Percentiles rank a stretch among this genome's conserved stretches.
Conservation (phyloP, 495 filamentous ascomycete species). For the Aspergillus taichungensis region DNA sequence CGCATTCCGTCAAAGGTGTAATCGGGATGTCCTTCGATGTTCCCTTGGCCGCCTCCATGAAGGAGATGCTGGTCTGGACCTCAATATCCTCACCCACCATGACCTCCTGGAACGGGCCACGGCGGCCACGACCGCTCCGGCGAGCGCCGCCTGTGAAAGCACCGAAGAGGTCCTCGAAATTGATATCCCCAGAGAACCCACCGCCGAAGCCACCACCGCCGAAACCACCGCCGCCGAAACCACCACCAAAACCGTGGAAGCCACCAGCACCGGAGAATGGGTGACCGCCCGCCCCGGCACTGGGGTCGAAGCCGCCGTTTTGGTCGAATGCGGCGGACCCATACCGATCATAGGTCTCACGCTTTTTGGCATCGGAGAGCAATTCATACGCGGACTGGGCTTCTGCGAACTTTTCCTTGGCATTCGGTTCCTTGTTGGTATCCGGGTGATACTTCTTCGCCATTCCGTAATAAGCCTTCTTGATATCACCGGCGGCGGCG, state of each 20-base stretch:
- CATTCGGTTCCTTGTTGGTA: conserved; percentile 85
- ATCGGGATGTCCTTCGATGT: conserved; percentile 68
- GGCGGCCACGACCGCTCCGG: conserved; percentile 43
- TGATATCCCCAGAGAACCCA: conserved; percentile 70
- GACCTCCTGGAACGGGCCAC: conserved; percentile 62
- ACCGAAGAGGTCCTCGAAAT: conserved; percentile 91
- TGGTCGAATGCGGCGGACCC: conserved; percentile 85
- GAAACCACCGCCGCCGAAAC: conserved; percentile 45
- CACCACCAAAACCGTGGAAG: conserved; percentile 46
- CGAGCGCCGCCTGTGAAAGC: conserved; percentile 66
- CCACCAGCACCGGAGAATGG: conserved; percentile 51
- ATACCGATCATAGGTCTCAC: conserved; percentile 81
- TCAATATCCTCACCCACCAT: conserved; percentile 89
- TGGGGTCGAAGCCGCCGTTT: conserved; percentile 60
- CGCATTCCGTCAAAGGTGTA: conserved; percentile 66
- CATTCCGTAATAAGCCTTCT: conserved; percentile 95
- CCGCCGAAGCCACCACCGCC: conserved; percentile 47
- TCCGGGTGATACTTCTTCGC: conserved; percentile 99
- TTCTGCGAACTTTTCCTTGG: conserved; percentile 90
- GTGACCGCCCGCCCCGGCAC: conserved; percentile 52
- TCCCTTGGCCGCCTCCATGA: conserved; percentile 94
- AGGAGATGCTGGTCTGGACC: conserved; percentile 82
- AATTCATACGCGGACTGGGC: conserved; percentile 90
- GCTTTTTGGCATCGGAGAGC: conserved; percentile 83
- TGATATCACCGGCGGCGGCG: conserved; percentile 81